Evolutionary conservation across 2,329 filamentous ascomycete species (phyloP).

Genomic region (Colletotrichum truncatum): DNA sequence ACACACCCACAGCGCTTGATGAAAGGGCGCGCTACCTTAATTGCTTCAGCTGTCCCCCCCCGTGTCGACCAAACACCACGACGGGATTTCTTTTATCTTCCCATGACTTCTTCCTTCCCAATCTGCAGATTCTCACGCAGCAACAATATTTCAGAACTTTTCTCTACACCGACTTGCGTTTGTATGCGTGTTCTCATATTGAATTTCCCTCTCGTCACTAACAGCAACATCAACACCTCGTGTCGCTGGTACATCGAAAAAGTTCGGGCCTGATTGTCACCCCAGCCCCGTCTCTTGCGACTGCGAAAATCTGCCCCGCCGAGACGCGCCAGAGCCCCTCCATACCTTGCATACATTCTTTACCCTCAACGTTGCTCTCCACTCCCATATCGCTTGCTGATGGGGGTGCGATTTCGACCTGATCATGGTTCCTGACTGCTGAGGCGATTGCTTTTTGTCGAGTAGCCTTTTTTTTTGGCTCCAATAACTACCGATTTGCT

Average conservation of each 20-base stretch:
- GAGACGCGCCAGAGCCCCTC: constrained; percentile 28
- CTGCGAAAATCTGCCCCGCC: constrained; percentile 30
- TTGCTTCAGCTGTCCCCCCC: constrained; percentile 22
- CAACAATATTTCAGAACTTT: not conserved
- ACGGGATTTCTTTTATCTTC: not conserved
- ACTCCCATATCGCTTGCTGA: constrained; percentile 27
- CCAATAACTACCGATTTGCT: not conserved
- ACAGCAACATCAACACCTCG: not conserved
- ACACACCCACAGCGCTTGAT: constrained; percentile 1
- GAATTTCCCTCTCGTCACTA: not conserved
- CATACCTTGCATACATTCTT: constrained; percentile 27
- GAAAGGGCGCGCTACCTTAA: constrained; percentile 22
- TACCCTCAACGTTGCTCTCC: constrained; percentile 14
- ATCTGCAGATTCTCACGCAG: not conserved
- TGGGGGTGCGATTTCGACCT: constrained; percentile 24
- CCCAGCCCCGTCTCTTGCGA: constrained; percentile 30
- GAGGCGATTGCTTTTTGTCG: constrained; percentile 15
- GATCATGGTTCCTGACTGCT: constrained; percentile 23
- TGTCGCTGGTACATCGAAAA: constrained; percentile 1
- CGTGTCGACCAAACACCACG: constrained; percentile 1
- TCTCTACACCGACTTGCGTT: not conserved
- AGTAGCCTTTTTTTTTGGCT: constrained; percentile 13
- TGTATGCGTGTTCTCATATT: not conserved
- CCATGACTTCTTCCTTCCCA: not conserved
- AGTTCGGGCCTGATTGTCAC: constrained; percentile 7